Evolutionary conservation across 1,139 yeast genomes (phyloP).

Genomic region (Debaryomycetaceae sp.): DNA sequence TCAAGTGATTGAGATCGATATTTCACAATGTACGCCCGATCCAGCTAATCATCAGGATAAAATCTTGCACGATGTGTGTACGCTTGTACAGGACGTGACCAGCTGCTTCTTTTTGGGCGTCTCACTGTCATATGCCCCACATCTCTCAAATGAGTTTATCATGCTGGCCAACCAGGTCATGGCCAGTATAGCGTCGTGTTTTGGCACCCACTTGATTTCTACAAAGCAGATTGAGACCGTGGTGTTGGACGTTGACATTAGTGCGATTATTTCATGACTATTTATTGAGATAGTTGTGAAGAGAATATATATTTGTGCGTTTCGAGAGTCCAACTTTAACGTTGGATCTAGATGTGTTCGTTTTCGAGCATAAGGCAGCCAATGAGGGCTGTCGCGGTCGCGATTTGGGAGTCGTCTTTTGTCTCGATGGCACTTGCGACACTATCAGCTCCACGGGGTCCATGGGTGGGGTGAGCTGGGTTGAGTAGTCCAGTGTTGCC

Average conservation of each 20-base stretch:
- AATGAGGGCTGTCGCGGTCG: constrained; percentile 2
- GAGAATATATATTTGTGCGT: constrained; percentile 24
- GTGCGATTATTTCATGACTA: constrained; percentile 3
- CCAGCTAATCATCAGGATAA: neutral
- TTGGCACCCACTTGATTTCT: constrained; percentile 6
- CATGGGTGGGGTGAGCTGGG: too few species aligned
- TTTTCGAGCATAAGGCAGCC: constrained; percentile 6
- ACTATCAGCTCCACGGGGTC: too few species aligned
- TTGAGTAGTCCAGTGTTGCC: too few species aligned
- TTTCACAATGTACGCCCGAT: neutral
- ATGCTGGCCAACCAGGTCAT: neutral
- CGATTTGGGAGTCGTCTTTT: too few species aligned
- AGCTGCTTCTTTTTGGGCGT: neutral
- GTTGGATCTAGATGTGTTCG: constrained; percentile 7
- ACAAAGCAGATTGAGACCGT: constrained; percentile 5
- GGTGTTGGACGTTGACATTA: constrained; percentile 4
- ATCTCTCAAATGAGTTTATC: neutral
- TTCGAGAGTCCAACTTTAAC: constrained; percentile 31
- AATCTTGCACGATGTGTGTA: neutral
- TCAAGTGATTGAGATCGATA: neutral
- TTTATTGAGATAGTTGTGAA: constrained; percentile 20
- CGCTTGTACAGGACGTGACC: neutral
- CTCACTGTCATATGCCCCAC: neutral
- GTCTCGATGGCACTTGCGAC: too few species aligned
- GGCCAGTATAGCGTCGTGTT: constrained; percentile 6